These are phyloP conservation scores for Tillandsia fasciculata DNA, from an alignment of 176 grass and related monocot genomes.

Conservation along the genomic window DNA sequence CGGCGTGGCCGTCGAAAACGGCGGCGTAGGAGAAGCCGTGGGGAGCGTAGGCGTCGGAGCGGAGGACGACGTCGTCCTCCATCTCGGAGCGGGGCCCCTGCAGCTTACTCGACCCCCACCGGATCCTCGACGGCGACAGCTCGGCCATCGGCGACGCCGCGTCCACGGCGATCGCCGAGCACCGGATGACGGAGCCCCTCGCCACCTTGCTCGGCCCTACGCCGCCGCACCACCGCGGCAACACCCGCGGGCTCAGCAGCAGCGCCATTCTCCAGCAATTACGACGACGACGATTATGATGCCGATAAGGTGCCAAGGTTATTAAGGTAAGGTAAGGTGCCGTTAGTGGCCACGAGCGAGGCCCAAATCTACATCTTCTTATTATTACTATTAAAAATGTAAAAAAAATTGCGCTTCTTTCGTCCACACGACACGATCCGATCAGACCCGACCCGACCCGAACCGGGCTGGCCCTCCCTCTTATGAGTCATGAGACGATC, in stretches of 20 bases:
- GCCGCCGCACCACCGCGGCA: slow-evolving; percentile 5
- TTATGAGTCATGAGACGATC: too few relatives aligned
- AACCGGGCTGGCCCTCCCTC: too few relatives aligned
- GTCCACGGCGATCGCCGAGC: slow-evolving; percentile 24
- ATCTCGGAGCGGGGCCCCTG: slow-evolving; percentile 84
- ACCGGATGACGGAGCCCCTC: not conserved
- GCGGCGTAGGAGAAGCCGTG: slow-evolving; percentile 91
- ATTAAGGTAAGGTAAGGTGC: too few relatives aligned
- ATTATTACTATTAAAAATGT: too few relatives aligned
- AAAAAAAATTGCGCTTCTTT: too few relatives aligned
- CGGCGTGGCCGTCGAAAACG: slow-evolving; percentile 84
- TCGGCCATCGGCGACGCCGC: slow-evolving; percentile 21
- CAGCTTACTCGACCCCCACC: slow-evolving; percentile 80
- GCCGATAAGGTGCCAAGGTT: too few relatives aligned
- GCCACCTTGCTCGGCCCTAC: not conserved
- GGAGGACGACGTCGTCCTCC: slow-evolving; percentile 83
- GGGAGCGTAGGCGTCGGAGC: slow-evolving; percentile 30
- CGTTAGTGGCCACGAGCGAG: too few relatives aligned
- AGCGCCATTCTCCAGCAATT: slow-evolving; percentile 41
- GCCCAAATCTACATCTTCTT: too few relatives aligned
- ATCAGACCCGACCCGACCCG: too few relatives aligned
- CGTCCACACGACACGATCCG: too few relatives aligned
- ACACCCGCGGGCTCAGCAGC: slow-evolving; percentile 62
- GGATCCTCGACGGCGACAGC: slow-evolving; percentile 36
- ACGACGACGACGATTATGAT: not conserved